A percentile compares a stretch with the other conserved stretches of the same genome.
Conservation (phyloP, 2,329 filamentous ascomycete genomes). For the Pseudogymnoascus sp. region DNA sequence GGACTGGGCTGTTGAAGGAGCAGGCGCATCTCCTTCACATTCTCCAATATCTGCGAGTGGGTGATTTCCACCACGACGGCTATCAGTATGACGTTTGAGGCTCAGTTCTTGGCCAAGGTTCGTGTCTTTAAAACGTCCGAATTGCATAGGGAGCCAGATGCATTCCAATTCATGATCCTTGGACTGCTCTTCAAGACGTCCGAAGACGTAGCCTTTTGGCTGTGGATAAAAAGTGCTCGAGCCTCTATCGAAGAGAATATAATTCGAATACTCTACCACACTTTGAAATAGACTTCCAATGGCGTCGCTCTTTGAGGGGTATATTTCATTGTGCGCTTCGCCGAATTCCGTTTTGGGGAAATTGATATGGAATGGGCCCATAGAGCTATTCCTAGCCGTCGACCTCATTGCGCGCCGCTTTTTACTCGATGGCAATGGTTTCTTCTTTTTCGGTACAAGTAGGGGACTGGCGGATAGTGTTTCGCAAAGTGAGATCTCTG, state of each 20-base stretch:
- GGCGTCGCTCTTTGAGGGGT: conserved; percentile 15
- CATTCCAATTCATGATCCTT: conserved; percentile 13
- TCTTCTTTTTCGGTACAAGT: background rate
- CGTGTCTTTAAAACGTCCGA: background rate
- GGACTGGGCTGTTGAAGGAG: background rate
- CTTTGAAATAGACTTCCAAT: conserved; percentile 17
- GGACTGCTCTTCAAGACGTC: background rate
- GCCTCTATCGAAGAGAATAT: conserved; percentile 16
- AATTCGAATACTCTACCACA: conserved; percentile 18
- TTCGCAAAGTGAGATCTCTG: background rate
- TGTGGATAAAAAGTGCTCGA: conserved; percentile 12
- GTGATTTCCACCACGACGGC: background rate
- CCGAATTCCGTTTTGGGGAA: conserved; percentile 16
- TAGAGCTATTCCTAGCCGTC: background rate
- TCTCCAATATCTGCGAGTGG: background rate
- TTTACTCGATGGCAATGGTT: background rate
- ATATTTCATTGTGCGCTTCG: conserved; percentile 12
- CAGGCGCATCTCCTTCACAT: background rate
- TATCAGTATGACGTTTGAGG: background rate
- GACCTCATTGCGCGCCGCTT: background rate
- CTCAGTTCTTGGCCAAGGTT: background rate
- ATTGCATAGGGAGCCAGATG: conserved; percentile 14
- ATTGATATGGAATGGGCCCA: conserved; percentile 12
- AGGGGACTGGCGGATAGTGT: background rate
- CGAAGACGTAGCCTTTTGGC: conserved; percentile 13